A percentile compares a stretch with the other conserved stretches of the same genome.
phyloP scores from a whole-genome alignment of 495 filamentous ascomycete genomes.

The Trichoderma erinaceum region DNA sequence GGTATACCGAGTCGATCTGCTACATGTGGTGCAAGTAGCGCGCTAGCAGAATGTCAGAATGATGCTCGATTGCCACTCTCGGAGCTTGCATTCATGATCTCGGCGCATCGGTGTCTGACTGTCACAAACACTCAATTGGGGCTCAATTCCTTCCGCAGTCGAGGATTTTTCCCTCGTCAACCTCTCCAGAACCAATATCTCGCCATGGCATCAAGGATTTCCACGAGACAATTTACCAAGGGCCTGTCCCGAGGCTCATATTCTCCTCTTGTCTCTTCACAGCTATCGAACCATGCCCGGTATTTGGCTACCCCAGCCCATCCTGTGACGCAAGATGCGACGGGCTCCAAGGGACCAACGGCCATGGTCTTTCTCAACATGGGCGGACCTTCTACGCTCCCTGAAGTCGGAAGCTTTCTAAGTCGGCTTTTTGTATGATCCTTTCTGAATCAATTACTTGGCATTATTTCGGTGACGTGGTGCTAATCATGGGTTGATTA shows the following conservation, averaged over 20 bases:
- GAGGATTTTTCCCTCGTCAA: background rate
- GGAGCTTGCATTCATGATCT: slow-evolving; percentile 5
- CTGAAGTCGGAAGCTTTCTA: slow-evolving; percentile 88
- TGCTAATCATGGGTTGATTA: slow-evolving; percentile 26
- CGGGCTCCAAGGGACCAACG: slow-evolving; percentile 53
- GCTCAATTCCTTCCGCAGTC: background rate
- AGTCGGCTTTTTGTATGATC: slow-evolving; percentile 78
- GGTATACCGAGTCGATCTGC: background rate
- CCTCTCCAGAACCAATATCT: background rate
- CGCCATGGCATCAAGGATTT: slow-evolving; percentile 7
- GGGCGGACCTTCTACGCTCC: slow-evolving; percentile 86
- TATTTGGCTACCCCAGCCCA: slow-evolving; percentile 62
- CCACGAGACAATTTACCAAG: slow-evolving; percentile 1
- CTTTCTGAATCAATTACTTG: background rate
- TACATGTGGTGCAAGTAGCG: background rate
- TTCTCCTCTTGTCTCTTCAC: slow-evolving; percentile 1
- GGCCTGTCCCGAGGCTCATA: slow-evolving; percentile 15
- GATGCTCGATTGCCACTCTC: slow-evolving; percentile 7
- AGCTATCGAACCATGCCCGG: slow-evolving; percentile 31
- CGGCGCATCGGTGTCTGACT: slow-evolving; percentile 9
- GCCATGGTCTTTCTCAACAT: slow-evolving; percentile 99
- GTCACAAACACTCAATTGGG: background rate
- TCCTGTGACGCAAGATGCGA: slow-evolving; percentile 64
- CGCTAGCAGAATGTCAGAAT: background rate
- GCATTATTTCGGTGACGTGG: background rate